phyloP scores from a whole-genome alignment of 2,329 filamentous ascomycete genomes.

The Chaetomium sp. region DNA sequence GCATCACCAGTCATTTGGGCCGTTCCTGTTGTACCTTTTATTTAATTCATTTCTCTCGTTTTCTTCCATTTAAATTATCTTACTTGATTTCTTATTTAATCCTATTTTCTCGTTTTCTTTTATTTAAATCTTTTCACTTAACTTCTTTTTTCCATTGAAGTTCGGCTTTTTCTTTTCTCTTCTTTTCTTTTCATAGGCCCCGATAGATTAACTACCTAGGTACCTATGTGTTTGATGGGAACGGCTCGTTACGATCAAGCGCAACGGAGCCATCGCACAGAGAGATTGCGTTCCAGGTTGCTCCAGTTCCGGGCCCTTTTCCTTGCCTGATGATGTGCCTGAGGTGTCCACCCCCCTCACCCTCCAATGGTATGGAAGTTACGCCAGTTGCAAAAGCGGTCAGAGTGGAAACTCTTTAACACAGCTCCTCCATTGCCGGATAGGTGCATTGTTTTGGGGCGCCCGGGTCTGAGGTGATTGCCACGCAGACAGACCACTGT shows the following conservation, averaged over 20 bases:
- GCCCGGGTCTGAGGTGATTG: not conserved
- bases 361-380: not conserved
- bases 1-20: not conserved
- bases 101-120: too few species aligned
- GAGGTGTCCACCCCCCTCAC: not conserved
- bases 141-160: too few species aligned
- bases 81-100: too few species aligned
- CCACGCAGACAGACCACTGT: slow-evolving; percentile 16
- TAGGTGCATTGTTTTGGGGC: slow-evolving; percentile 7
- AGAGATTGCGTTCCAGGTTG: slow-evolving; percentile 20
- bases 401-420: not conserved
- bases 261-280: slow-evolving; percentile 15
- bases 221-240: too few species aligned
- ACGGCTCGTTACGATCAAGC: too few species aligned
- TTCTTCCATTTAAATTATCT: too few species aligned
- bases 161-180: too few species aligned
- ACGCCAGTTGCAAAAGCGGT: not conserved
- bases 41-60: too few species aligned
- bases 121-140: too few species aligned
- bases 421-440: slow-evolving; percentile 9
- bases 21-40: slow-evolving; percentile 14
- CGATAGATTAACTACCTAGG: too few species aligned
- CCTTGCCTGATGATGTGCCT: not conserved
- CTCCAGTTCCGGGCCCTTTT: not conserved
- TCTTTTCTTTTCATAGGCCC: too few species aligned